A percentile compares a stretch with the other conserved stretches of the same genome.
Evolutionary conservation across 768 basidiomycete species (phyloP).

Genomic region (Chalciporus piperatus): DNA sequence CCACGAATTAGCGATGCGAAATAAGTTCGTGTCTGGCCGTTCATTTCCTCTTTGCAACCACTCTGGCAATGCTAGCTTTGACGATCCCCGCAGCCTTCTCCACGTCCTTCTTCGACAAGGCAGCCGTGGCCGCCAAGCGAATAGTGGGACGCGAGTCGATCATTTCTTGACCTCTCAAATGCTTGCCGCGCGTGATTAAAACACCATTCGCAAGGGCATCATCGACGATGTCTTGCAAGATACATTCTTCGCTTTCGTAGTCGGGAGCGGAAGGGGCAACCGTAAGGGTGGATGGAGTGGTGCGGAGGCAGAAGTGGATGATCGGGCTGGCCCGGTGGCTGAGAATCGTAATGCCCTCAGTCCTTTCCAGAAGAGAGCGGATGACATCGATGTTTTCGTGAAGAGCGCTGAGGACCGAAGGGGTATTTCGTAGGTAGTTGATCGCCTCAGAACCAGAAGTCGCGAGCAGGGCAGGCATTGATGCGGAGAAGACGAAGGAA

Average conservation of each 20-base stretch:
- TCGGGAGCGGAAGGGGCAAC: slow-evolving; percentile 40
- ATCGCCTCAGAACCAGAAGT: slow-evolving; percentile 88
- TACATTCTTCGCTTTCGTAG: slow-evolving; percentile 65
- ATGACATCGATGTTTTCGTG: slow-evolving; percentile 80
- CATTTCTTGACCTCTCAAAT: slow-evolving; percentile 80
- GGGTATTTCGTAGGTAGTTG: slow-evolving; percentile 70
- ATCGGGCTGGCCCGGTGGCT: slow-evolving; percentile 85
- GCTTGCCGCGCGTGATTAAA: slow-evolving; percentile 79
- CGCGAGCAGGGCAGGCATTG: slow-evolving; percentile 86
- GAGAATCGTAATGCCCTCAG: slow-evolving; percentile 79
- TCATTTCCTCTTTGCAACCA: slow-evolving; percentile 59
- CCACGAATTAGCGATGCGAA: neutral
- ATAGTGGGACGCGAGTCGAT: slow-evolving; percentile 81
- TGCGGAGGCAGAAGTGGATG: slow-evolving; percentile 75
- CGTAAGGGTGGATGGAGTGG: slow-evolving; percentile 21
- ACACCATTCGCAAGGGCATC: slow-evolving; percentile 80
- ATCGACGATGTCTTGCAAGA: slow-evolving; percentile 92
- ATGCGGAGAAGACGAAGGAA: slow-evolving; percentile 94
- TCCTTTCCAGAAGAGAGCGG: slow-evolving; percentile 75
- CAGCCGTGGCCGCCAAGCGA: slow-evolving; percentile 76
- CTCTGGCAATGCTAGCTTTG: slow-evolving; percentile 71
- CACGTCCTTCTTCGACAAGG: slow-evolving; percentile 82
- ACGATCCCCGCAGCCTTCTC: slow-evolving; percentile 83
- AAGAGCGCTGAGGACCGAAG: slow-evolving; percentile 70
- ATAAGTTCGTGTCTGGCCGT: neutral